A percentile compares a stretch with the other conserved stretches of the same genome.
These are phyloP conservation scores for Suillus decipiens DNA, from an alignment of 768 basidiomycete genomes.

Conservation along the genomic window DNA sequence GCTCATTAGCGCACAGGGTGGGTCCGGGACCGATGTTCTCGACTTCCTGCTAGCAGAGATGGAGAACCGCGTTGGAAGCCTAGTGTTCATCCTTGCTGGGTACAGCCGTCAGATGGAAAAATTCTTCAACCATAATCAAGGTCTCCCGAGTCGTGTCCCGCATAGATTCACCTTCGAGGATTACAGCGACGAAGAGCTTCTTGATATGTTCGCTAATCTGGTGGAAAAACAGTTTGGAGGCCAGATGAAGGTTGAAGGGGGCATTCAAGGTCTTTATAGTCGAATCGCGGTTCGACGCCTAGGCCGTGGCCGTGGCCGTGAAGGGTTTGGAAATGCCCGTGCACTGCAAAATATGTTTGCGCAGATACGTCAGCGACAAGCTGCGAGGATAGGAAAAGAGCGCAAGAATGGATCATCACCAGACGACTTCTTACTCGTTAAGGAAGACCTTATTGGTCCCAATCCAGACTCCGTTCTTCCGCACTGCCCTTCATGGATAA, in stretches of 20 bases:
- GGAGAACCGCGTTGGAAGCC: conserved; percentile 59
- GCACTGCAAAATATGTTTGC: conserved; percentile 50
- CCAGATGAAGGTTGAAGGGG: conserved; percentile 49
- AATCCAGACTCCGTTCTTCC: conserved; percentile 47
- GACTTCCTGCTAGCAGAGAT: conserved; percentile 68
- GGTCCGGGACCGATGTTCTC: conserved; percentile 52
- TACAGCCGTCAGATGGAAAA: conserved; percentile 68
- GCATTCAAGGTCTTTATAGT: conserved; percentile 28
- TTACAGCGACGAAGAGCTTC: conserved; percentile 53
- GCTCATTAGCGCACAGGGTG: conserved; percentile 45
- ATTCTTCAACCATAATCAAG: conserved; percentile 71
- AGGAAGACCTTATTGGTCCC: conserved; percentile 62
- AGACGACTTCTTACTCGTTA: conserved; percentile 49
- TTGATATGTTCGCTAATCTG: conserved; percentile 46
- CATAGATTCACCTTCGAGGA: conserved; percentile 55
- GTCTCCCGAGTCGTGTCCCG: conserved; percentile 60
- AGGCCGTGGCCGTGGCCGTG: conserved; percentile 49
- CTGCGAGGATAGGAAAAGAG: conserved; percentile 41
- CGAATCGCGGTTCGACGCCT: conserved; percentile 55
- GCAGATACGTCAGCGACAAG: conserved; percentile 48
- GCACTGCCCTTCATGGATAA: conserved; percentile 46
- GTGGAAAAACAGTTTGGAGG: conserved; percentile 45
- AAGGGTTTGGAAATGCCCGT: conserved; percentile 65
- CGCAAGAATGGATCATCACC: conserved; percentile 39
- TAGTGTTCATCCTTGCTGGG: conserved; percentile 67